Conservation (phyloP, 805 yeast genomes). For the Candida caryicola region DNA sequence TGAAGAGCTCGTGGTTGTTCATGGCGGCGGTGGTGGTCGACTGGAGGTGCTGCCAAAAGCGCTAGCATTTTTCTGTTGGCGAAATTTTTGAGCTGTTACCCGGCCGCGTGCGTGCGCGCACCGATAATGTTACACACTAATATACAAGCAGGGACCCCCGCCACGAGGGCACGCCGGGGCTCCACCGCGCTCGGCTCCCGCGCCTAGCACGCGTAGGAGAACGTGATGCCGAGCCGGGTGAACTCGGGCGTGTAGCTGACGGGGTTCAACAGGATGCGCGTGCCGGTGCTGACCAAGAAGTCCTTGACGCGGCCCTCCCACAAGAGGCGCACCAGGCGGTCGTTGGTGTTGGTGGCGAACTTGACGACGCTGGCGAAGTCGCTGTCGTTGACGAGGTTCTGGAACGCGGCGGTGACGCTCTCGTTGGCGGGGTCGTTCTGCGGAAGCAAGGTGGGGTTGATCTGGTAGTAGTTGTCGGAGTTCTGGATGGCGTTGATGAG, state of each 20-base stretch:
- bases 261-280: conserved; percentile 44
- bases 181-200: no score
- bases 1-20: conserved; percentile 32
- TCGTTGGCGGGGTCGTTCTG: conserved; percentile 11
- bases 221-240: conserved; percentile 53
- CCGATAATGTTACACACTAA: not conserved
- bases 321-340: conserved; percentile 55
- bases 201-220: conserved; percentile 63
- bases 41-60: no score
- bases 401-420: conserved; percentile 51
- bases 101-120: not conserved
- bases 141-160: not conserved
- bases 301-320: conserved; percentile 91
- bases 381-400: conserved; percentile 47
- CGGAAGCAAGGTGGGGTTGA: conserved; percentile 24
- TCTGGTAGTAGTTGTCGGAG: conserved; percentile 23
- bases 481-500: conserved; percentile 26
- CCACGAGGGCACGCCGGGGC: no score
- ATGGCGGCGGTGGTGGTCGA: no score
- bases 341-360: conserved; percentile 65
- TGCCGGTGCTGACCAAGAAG: conserved; percentile 74
- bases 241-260: conserved; percentile 44
- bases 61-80: no score
- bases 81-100: not conserved
- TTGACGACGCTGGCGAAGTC: conserved; percentile 71